A percentile compares a stretch with the other conserved stretches of the same genome.
Evolutionary conservation across 306 rosid genomes (phyloP).

Genomic region (Vachellia pachyceras): DNA sequence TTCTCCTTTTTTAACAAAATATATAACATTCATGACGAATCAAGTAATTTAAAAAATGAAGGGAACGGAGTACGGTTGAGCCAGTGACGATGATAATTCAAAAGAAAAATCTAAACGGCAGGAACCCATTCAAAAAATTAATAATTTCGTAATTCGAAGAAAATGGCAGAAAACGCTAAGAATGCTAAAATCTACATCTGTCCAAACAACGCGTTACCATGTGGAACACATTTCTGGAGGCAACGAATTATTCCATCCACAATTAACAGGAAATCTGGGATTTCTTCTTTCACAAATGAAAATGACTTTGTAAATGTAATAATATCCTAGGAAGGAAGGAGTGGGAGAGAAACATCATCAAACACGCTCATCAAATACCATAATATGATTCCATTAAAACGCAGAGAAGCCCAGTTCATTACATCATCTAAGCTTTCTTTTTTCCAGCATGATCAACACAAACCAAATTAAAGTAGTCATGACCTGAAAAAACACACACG

Average conservation of each 20-base stretch:
- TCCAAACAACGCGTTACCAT: not conserved
- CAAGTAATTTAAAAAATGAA: no score
- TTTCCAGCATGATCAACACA: conserved; percentile 20
- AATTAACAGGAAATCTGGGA: not conserved
- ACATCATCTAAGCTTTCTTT: not conserved
- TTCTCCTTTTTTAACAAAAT: no score
- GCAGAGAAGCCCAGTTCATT: conserved; percentile 9
- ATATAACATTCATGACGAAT: no score
- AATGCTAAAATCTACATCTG: no score
- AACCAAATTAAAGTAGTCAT: conserved; percentile 30
- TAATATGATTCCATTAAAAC: not conserved
- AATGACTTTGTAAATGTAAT: no score
- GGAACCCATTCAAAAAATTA: not conserved
- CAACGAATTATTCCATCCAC: not conserved
- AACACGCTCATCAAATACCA: not conserved
- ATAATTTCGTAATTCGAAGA: no score
- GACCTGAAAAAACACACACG: not conserved
- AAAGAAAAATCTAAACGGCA: not conserved
- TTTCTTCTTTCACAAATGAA: not conserved
- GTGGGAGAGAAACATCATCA: not conserved
- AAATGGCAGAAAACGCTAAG: not conserved
- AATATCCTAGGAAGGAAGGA: not conserved
- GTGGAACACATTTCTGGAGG: not conserved
- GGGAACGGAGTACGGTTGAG: not conserved
- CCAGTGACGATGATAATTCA: no score